These are phyloP conservation scores for Daldinia sp. DNA, from an alignment of 2,329 filamentous ascomycete genomes.

Conservation along the genomic window DNA sequence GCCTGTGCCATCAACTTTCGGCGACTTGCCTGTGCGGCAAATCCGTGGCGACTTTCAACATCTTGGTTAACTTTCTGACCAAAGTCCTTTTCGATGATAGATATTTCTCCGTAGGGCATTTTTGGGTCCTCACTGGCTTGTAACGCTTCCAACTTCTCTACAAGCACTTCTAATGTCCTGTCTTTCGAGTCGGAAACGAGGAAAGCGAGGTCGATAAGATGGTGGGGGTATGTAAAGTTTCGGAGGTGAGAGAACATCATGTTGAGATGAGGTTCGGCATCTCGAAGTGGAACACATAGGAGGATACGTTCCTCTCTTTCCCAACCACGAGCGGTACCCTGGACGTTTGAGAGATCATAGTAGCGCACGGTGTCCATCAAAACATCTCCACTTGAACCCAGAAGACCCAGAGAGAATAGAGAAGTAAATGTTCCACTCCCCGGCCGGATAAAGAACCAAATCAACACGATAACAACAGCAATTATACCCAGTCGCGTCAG, in stretches of 20 bases:
- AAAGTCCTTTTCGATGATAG: conserved; percentile 98
- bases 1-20: conserved; percentile 98
- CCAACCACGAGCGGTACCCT: conserved; percentile 93
- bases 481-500: conserved; percentile 74
- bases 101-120: conserved; percentile 93
- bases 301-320: conserved; percentile 95
- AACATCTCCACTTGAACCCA: conserved; percentile 75
- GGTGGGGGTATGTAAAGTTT: conserved; percentile 97
- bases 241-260: conserved; percentile 99
- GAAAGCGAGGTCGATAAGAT: conserved; percentile 95
- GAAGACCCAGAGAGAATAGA: conserved; percentile 75
- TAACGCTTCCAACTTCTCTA: conserved; percentile 79
- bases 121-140: conserved; percentile 84
- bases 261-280: conserved; percentile 88
- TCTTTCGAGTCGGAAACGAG: conserved; percentile 98
- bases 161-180: conserved; percentile 81
- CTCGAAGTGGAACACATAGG: conserved; percentile 91
- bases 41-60: conserved; percentile 96
- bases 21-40: conserved; percentile 92
- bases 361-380: conserved; percentile 96
- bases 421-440: conserved; percentile 70
- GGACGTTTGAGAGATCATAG: conserved; percentile 92
- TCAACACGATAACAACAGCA: conserved; percentile 69
- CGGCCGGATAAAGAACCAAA: conserved; percentile 82
- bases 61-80: conserved; percentile 98